These are phyloP conservation scores for Sporothrix phasma DNA, from an alignment of 2,329 filamentous ascomycete genomes.

Conservation along the genomic window DNA sequence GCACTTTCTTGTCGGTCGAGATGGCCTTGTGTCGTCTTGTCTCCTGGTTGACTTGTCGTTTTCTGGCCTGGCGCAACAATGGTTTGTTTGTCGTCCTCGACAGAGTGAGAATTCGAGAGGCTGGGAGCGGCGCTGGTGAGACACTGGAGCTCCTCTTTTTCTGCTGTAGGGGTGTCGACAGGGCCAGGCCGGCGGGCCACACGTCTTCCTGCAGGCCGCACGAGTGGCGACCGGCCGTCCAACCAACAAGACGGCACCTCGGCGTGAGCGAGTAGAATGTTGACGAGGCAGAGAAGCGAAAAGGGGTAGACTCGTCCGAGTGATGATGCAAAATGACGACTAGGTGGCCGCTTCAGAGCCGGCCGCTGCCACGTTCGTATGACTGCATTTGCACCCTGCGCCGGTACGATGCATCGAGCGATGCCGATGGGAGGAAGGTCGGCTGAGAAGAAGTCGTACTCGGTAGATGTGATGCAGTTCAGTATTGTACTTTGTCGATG, in stretches of 20 bases:
- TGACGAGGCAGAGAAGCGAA: background rate
- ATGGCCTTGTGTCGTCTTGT: background rate
- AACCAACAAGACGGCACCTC: background rate
- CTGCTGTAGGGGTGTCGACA: background rate
- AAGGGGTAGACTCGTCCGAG: background rate
- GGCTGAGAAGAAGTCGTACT: background rate
- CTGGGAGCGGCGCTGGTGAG: conserved; percentile 21
- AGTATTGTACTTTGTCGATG: too few relatives aligned
- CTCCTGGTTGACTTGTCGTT: background rate
- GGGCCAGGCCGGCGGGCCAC: conserved; percentile 2
- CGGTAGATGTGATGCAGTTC: too few relatives aligned
- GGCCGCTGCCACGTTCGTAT: background rate
- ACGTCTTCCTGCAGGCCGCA: background rate
- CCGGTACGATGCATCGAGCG: background rate
- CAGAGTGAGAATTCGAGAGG: conserved; percentile 27
- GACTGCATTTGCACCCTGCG: background rate
- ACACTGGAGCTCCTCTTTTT: conserved; percentile 6
- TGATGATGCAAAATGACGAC: background rate
- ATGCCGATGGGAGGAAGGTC: background rate
- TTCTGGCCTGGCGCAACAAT: background rate
- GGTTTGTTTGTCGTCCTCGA: conserved; percentile 3
- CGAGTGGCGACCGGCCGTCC: conserved; percentile 7
- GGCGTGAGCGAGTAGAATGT: background rate
- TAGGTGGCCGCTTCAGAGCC: background rate
- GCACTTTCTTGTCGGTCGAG: background rate